These are phyloP conservation scores for Candida tallmaniae DNA, from an alignment of 805 yeast species.

Conservation along the genomic window DNA sequence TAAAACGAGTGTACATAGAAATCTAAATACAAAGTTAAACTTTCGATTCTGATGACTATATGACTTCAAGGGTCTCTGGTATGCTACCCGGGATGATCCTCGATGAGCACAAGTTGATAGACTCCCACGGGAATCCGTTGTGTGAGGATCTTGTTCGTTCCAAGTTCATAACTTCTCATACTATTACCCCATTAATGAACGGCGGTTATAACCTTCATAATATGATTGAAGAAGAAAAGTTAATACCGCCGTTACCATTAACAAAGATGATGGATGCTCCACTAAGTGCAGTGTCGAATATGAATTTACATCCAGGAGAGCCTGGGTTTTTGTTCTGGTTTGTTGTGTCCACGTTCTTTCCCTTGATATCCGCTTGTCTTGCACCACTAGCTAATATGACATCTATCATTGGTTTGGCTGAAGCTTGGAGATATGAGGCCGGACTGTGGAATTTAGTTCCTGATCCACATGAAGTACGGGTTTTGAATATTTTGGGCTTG, in stretches of 20 bases:
- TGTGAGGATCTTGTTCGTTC: constrained; percentile 4
- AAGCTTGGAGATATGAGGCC: constrained; percentile 53
- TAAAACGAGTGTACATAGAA: too few relatives aligned
- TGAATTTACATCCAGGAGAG: constrained; percentile 36
- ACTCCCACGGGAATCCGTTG: constrained; percentile 4
- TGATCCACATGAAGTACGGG: constrained; percentile 43
- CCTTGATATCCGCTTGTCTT: constrained; percentile 69
- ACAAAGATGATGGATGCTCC: constrained; percentile 30
- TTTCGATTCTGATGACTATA: too few relatives aligned
- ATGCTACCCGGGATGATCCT: too few relatives aligned
- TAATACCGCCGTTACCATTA: constrained; percentile 19
- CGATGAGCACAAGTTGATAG: constrained; percentile 4
- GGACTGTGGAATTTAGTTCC: constrained; percentile 17
- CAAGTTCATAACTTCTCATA: constrained; percentile 2
- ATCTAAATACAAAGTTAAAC: too few relatives aligned
- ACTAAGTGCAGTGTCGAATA: constrained; percentile 22
- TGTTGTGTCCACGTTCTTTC: constrained; percentile 61
- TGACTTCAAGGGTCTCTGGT: too few relatives aligned
- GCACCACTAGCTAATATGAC: constrained; percentile 78
- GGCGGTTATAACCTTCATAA: constrained; percentile 10
- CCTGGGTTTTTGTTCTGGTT: constrained; percentile 52
- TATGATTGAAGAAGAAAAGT: constrained; percentile 12
- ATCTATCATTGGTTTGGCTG: constrained; percentile 66
- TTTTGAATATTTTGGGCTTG: constrained; percentile 60
- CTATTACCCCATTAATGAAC: constrained; percentile 5